Evolutionary conservation across 179 eudicot species (phyloP).

Genomic region (Silene noctiflora): DNA sequence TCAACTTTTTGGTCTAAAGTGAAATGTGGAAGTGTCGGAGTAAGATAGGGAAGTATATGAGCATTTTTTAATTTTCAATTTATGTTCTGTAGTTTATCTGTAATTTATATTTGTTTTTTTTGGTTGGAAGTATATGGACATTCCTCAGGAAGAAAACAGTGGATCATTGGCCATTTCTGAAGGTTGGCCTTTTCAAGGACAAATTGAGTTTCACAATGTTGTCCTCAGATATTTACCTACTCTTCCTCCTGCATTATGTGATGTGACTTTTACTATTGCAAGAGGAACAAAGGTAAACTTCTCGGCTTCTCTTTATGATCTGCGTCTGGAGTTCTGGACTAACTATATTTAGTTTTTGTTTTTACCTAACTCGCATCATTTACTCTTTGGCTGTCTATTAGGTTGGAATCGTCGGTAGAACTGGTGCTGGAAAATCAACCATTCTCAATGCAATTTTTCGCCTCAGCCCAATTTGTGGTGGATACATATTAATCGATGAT

Average conservation of each 20-base stretch:
- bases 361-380: not conserved
- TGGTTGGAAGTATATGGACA: conserved; percentile 67
- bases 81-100: not conserved
- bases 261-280: conserved; percentile 61
- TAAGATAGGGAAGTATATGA: not conserved
- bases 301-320: not conserved
- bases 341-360: conserved; percentile 2
- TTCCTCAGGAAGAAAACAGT: conserved; percentile 64
- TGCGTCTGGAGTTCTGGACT: not conserved
- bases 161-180: conserved; percentile 39
- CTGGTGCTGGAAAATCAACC: conserved; percentile 99
- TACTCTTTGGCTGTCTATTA: conserved; percentile 24
- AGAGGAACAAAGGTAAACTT: conserved; percentile 68
- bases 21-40: no score
- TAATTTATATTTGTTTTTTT: conserved; percentile 3
- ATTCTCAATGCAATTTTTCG: conserved; percentile 86
- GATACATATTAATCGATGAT: conserved; percentile 66
- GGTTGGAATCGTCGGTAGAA: conserved; percentile 96
- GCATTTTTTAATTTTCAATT: not conserved
- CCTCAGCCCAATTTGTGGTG: conserved; percentile 67
- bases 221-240: conserved; percentile 77
- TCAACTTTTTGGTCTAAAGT: no score
- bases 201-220: conserved; percentile 71
- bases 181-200: conserved; percentile 76
- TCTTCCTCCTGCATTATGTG: conserved; percentile 68